Base-by-base conservation (phyloP, 2,329 filamentous ascomycete genomes). In the Aureobasidium sp. region DNA sequence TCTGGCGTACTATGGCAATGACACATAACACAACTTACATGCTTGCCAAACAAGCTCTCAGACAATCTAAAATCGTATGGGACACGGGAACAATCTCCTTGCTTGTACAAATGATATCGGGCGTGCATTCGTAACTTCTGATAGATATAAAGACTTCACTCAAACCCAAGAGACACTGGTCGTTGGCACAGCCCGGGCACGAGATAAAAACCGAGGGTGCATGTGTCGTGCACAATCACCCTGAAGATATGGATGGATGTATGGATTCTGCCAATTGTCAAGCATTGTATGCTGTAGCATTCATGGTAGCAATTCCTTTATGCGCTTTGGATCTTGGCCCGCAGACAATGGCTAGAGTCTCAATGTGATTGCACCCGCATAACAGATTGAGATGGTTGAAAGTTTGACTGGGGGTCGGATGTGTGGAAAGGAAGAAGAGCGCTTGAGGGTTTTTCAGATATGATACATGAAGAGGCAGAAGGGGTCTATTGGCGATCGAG, bases 371-470 rank as follows among this genome's bases (percentile, higher is more conserved):
- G 27, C 24, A 29, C 8, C 31, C 15, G 45, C 3, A 15, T 48
- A 4, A 15, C 15, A 24, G 24, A 29, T 12, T n/a, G 11, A 19
- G 4, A 19, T 19, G 17, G 11, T 52, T 40, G 24, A 5, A 19
- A 31, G 8, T 29, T 17, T 6, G 24, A 19, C 6, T 22, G 8
- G 5, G 12, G 35, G 5, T 35, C 6, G 29, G 1, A 33, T 24
- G 31, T 35, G 31, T 24, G 33, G 42, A 59, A 31, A 24, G 24
- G 45, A 48, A 33, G 24, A 50, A 60, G n/a, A 42, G 37, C 35
- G 45, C 35, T 60, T 60, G 44, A 35, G 45, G n/a, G 42, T 59
- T 49, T 59, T 60, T 63, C 39, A 54, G 45, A 42, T 60, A 63
- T 63, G 61, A 49, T 63, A 63, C 61, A 63, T 50, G 37, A 54